Evolutionary conservation across 2,329 filamentous ascomycete species (phyloP), one percentile per base, ranked within the genome.

Genomic region (Botrytis sinoallii): DNA sequence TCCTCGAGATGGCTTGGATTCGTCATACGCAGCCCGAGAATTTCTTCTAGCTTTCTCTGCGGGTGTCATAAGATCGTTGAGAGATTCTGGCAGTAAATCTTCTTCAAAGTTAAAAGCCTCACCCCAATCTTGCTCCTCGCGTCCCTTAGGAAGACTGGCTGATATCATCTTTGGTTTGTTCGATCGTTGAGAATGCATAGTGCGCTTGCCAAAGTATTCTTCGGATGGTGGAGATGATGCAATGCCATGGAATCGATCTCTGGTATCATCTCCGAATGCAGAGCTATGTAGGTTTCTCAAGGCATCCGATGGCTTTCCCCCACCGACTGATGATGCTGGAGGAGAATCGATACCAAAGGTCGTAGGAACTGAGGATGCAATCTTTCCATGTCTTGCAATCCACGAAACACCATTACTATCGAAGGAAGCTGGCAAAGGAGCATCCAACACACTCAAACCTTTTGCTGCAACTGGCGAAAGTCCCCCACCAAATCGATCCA

Each of bases 371-470:
- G 95, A 98, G 0, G 95, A 93, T 12, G 95, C 95, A 83, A 97
- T 94, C 0, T 95, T 94, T 0, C 93, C 96, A 81, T 95, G 94
- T 74, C 94, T 90, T 29, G 95, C 95, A 75, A 94, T 94, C 81
- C 95, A 93, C 18, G 95, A 98, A 71, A 98, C 93, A 68, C 95
- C 95, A 80, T 98, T 96, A 79, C 94, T 97, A 83, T 98, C 96
- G 82, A 98, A 98, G 0, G 95, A 98, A 14, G 95, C 93, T 1
- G 96, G 96, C 14, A 98, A 88, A 25, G 94, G 94, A 3, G 94
- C 96, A 84, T 98, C 95, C 76, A 98, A 88, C 22, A 97, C 93
- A n/a, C 93, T 96, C n/a, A 97, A 82, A 4, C 88, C 89, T 78
- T 89, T 91, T 71, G 89, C 89, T 78, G 89, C 89, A 68, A 88